Evolutionary conservation across 306 rosid genomes (phyloP), one percentile per base, ranked within the genome.

Genomic region (Rosa lucieae): DNA sequence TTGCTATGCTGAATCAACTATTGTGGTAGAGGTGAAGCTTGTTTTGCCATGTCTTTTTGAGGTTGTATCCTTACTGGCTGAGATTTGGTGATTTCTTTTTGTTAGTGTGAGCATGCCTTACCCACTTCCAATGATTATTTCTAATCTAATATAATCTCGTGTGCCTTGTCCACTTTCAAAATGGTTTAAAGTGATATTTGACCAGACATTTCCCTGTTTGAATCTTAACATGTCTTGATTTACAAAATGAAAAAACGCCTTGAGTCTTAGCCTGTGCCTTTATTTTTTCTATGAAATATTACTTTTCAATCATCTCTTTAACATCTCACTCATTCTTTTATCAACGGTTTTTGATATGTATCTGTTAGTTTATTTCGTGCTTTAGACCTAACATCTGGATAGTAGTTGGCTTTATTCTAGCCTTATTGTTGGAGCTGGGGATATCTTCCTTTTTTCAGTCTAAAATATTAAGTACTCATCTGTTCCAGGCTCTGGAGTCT

Each of bases 401-500:
- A 74, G 13, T 56, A 74, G n/a, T 26, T 26, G 29, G 29, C 7
- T 23, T 63, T 58, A 13, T 65, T 73, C 21, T 18, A 55, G 62
- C 26, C 47, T 72, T 82, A 71, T 76, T 63, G 26, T 29, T 73
- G 80, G 62, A 14, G 44, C 67, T 26, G 49, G 75, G 37, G 21
- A 32, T 11, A 13, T 44, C 12, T n/a, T 75, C 15, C 9, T 37
- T 75, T 56, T 66, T 74, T 58, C 63, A 35, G 32, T 63, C 11
- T 48, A 53, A 55, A 40, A 21, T 35, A 14, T 44, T 35, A 32
- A 44, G 11, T 67, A 56, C 46, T 14, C 61, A 17, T 73, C 63
- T 73, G 77, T 76, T 79, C 44, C 85, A 93, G 98, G 92, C 92
- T 77, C 69, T 89, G 84, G 99, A 95, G 82, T 91, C 97, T 88